These are phyloP conservation scores for Alternaria brassicae DNA, from an alignment of 2,329 filamentous ascomycete species.

Conservation along the genomic window DNA sequence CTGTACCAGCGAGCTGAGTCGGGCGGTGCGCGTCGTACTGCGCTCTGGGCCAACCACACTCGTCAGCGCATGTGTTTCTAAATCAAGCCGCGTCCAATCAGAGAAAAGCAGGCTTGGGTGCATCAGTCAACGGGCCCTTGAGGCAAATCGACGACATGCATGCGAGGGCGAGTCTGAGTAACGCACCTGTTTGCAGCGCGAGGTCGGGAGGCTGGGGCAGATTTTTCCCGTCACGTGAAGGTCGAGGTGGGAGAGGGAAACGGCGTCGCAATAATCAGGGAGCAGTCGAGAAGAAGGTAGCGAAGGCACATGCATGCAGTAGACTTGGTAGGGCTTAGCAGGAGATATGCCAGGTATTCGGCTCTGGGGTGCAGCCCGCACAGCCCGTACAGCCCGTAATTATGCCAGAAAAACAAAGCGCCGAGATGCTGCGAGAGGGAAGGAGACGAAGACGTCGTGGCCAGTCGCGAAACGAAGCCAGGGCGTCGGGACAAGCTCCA, in stretches of 20 bases:
- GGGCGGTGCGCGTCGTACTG: constrained; percentile 32
- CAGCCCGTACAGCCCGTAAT: constrained; percentile 9
- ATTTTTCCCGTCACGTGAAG: constrained; percentile 18
- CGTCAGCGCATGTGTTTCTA: constrained; percentile 36
- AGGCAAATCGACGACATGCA: constrained; percentile 17
- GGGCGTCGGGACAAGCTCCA: constrained; percentile 29
- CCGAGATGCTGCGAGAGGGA: constrained; percentile 3
- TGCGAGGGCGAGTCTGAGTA: constrained; percentile 3
- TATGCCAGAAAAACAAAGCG: constrained; percentile 4
- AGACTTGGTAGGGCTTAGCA: constrained; percentile 41
- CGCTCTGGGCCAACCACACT: constrained; percentile 37
- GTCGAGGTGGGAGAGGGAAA: constrained; percentile 3
- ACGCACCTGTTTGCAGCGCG: constrained; percentile 13
- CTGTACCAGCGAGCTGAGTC: constrained; percentile 27
- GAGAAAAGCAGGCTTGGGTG: constrained; percentile 14
- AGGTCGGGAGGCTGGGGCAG: constrained; percentile 8
- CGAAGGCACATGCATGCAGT: constrained; percentile 14
- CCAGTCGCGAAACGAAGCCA: constrained; percentile 27
- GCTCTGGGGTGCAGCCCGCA: constrained; percentile 22
- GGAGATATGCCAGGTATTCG: constrained; percentile 32
- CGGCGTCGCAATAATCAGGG: constrained; percentile 1
- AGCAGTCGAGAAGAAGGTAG: constrained; percentile 11
- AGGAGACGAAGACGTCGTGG: constrained; percentile 29
- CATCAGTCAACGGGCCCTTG: constrained; percentile 26
- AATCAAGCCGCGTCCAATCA: constrained; percentile 32